These are phyloP conservation scores for Candida saitoana DNA, from an alignment of 805 yeast genomes.

Conservation along the genomic window DNA sequence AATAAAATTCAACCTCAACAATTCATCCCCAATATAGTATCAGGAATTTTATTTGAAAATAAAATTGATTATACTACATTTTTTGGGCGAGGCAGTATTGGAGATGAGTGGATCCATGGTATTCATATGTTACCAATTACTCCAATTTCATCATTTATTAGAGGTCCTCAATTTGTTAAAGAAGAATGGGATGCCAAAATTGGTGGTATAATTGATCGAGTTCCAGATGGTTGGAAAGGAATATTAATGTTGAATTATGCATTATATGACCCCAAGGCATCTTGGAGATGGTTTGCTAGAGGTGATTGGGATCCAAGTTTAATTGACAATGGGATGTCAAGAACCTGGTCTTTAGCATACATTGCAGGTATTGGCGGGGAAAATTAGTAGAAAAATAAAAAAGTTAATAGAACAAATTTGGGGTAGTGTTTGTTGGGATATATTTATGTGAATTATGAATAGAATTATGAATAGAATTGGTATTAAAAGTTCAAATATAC, in stretches of 20 bases:
- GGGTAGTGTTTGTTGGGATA: no score
- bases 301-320: conserved; percentile 48
- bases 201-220: conserved; percentile 38
- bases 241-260: conserved; percentile 72
- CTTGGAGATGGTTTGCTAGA: conserved; percentile 45
- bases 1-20: conserved; percentile 53
- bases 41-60: conserved; percentile 72
- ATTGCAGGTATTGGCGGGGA: conserved; percentile 51
- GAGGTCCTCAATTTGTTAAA: conserved; percentile 49
- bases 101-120: conserved; percentile 67
- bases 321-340: conserved; percentile 81
- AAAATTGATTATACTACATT: conserved; percentile 71
- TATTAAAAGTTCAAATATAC: no score
- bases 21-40: conserved; percentile 60
- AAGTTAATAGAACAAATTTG: neutral
- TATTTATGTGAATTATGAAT: neutral
- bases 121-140: conserved; percentile 76
- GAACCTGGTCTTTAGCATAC: conserved; percentile 81
- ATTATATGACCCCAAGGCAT: conserved; percentile 55
- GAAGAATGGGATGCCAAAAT: conserved; percentile 63
- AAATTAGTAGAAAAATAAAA: conserved; percentile 1
- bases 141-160: conserved; percentile 58
- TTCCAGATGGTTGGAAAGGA: conserved; percentile 71
- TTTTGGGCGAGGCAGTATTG: conserved; percentile 60
- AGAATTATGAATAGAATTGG: neutral